Evolutionary conservation across 768 basidiomycete genomes (phyloP).

Genomic region (Scleroderma citrinum): DNA sequence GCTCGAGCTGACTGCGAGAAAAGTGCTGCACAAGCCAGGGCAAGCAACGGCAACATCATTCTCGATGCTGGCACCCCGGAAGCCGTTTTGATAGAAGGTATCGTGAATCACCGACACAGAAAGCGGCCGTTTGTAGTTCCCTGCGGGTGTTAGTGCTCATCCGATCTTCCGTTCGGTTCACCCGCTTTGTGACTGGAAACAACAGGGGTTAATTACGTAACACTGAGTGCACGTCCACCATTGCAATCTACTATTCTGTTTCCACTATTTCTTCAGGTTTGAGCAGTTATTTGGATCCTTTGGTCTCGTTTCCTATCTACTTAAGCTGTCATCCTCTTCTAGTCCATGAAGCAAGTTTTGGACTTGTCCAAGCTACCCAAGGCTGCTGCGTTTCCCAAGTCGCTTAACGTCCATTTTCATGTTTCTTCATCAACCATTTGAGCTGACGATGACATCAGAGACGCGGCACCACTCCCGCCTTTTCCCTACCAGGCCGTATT

Average conservation of each 20-base stretch:
- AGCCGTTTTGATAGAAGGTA: too few relatives aligned
- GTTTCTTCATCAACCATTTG: background rate
- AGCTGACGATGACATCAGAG: background rate
- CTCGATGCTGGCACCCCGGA: background rate
- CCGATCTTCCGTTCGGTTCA: background rate
- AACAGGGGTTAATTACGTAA: background rate
- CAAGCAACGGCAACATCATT: background rate
- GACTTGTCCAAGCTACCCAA: slow-evolving; percentile 1
- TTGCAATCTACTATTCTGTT: too few relatives aligned
- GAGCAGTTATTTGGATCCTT: too few relatives aligned
- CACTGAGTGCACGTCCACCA: too few relatives aligned
- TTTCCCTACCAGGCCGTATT: slow-evolving; percentile 9
- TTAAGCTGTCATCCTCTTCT: too few relatives aligned
- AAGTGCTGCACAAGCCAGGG: background rate
- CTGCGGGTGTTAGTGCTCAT: background rate
- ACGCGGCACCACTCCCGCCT: slow-evolving; percentile 9
- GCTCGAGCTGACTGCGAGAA: background rate
- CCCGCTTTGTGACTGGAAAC: background rate
- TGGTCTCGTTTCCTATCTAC: too few relatives aligned
- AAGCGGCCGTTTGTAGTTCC: background rate
- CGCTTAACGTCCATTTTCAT: slow-evolving; percentile 1
- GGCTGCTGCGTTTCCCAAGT: slow-evolving; percentile 3
- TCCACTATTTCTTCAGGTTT: too few relatives aligned
- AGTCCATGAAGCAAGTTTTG: background rate
- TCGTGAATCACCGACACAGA: too few relatives aligned